Conservation (phyloP, 352 stramenopile species). For the Thraustochytrium sp. region DNA sequence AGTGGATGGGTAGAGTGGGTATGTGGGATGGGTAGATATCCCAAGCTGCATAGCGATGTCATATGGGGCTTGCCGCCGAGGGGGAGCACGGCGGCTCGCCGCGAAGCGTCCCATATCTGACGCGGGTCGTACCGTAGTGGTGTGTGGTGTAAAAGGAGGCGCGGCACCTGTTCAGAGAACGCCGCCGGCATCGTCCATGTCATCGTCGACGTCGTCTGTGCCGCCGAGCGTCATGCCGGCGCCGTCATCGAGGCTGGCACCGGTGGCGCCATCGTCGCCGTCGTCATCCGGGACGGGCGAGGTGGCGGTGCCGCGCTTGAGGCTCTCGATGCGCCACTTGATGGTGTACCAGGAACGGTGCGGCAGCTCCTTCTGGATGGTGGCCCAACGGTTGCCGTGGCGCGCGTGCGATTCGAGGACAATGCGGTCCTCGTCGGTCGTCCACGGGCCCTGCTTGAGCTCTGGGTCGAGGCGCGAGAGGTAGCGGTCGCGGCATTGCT, state of each 20-base stretch:
- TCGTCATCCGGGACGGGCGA: neutral
- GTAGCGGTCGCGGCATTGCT: constrained; percentile 92
- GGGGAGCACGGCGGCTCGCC: too few species aligned
- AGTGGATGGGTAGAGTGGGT: too few species aligned
- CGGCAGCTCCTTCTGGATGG: constrained; percentile 79
- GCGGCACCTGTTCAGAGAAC: too few species aligned
- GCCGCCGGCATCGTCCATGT: neutral
- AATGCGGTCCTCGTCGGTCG: constrained; percentile 73
- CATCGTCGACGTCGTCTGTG: neutral
- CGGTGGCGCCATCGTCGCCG: neutral
- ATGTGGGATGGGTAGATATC: too few species aligned
- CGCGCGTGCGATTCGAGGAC: constrained; percentile 71
- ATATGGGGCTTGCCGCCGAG: too few species aligned
- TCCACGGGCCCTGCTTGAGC: constrained; percentile 82
- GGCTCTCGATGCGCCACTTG: constrained; percentile 29
- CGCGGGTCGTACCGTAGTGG: too few species aligned
- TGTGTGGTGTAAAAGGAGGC: too few species aligned
- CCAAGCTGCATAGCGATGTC: too few species aligned
- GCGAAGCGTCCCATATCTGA: too few species aligned
- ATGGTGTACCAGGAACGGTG: constrained; percentile 41
- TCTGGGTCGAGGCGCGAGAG: constrained; percentile 87
- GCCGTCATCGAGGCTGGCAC: neutral
- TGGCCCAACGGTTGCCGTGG: constrained; percentile 91
- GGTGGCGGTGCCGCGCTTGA: neutral
- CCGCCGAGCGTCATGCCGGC: neutral